Conservation (phyloP, 140 eudicot genomes). For the Cichorium intybus region DNA sequence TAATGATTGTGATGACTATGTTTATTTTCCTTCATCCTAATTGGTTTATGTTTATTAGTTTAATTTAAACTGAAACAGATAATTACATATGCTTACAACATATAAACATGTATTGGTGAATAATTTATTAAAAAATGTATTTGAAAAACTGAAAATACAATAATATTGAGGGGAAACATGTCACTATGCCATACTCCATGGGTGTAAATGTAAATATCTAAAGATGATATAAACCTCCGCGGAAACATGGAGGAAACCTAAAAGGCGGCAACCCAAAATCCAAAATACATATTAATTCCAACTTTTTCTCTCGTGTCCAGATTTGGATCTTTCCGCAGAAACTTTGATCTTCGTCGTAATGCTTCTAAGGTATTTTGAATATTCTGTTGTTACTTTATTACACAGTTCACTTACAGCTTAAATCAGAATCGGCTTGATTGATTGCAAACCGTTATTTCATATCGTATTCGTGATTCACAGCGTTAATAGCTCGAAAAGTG, state of each 20-base stretch:
- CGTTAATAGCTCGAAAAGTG: background rate
- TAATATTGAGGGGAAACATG: background rate
- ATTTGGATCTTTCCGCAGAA: slow-evolving; percentile 9
- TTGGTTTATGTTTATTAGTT: no score
- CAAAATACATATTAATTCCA: slow-evolving; percentile 11
- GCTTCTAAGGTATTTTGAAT: background rate
- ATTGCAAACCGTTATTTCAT: background rate
- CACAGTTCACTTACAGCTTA: background rate
- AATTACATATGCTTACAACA: no score
- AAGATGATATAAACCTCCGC: slow-evolving; percentile 2
- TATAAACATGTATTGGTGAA: no score
- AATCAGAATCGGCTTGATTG: background rate
- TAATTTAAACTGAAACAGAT: no score
- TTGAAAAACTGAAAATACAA: no score
- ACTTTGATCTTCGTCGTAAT: background rate
- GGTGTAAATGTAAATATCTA: background rate
- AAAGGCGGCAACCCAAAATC: slow-evolving; percentile 19
- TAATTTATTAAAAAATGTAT: no score
- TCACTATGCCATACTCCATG: background rate
- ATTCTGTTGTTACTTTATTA: background rate
- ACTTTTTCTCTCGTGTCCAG: slow-evolving; percentile 7
- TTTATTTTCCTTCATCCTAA: no score
- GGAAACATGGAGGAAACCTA: slow-evolving; percentile 8
- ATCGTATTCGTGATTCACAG: background rate
- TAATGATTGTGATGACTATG: no score